Evolutionary conservation across 257 asterid species (phyloP).

Genomic region (Ajuga chamaepitys): DNA sequence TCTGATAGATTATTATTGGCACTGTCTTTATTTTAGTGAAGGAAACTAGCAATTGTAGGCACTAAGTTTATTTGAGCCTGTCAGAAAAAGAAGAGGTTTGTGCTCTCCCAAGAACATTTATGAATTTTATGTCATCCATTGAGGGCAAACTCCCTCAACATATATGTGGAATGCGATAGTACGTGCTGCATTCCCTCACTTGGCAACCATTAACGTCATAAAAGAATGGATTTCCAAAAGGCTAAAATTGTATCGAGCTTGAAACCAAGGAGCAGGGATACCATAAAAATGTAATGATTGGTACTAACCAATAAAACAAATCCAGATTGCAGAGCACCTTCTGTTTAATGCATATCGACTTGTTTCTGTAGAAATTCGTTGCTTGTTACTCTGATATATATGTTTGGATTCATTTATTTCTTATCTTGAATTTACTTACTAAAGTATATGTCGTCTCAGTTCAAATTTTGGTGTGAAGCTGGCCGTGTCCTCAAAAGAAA

Average conservation of each 20-base stretch:
- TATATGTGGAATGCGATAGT: too few relatives aligned
- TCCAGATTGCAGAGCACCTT: background rate
- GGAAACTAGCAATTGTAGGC: too few relatives aligned
- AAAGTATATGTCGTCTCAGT: too few relatives aligned
- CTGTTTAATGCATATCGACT: background rate
- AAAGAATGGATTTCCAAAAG: background rate
- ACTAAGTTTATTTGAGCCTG: too few relatives aligned
- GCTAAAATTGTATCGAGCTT: background rate
- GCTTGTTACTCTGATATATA: constrained; percentile 1
- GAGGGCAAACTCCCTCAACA: background rate
- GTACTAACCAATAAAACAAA: too few relatives aligned
- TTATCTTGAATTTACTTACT: too few relatives aligned
- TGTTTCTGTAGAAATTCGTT: background rate
- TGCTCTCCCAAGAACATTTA: background rate
- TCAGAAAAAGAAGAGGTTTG: background rate
- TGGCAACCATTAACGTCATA: background rate
- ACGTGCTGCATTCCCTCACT: background rate
- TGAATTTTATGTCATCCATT: background rate
- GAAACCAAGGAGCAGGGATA: background rate
- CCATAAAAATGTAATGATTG: constrained; percentile 1
- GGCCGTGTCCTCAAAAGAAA: constrained; percentile 54
- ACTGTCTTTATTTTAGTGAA: too few relatives aligned
- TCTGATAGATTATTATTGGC: too few relatives aligned
- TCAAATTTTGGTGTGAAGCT: constrained; percentile 69
- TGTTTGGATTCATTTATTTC: constrained; percentile 3